Evolutionary conservation across 805 yeast genomes (phyloP), one percentile per base, ranked within the genome.

Genomic region (Saccharomycopsis vini): DNA sequence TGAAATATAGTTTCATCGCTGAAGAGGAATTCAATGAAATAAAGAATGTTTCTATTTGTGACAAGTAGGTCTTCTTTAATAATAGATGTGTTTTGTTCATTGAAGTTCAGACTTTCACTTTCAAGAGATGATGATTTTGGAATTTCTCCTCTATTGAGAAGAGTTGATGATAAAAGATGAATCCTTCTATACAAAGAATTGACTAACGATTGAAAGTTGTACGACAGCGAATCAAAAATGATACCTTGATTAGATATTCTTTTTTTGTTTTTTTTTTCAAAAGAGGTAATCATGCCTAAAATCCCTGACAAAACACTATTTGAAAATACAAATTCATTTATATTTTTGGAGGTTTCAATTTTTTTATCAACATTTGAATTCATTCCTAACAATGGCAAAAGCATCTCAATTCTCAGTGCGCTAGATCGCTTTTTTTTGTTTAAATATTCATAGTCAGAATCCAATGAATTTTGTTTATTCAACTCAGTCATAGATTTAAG

Each of bases 171-270:
- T 13, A 23, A 37, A 5, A 24, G 9, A 9, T 19, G 5, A 13
- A 45, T 12, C 28, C 45, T 35, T 7, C 30, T 13, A 22, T 40
- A 40, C n/a, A 47, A 29, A 6, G 50, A 38, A 37, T 43, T 47
- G 18, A 47, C 18, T 18, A 47, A 40, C 3, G 36, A 23, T 35
- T 48, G 51, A 30, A 45, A 48, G 19, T 48, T 45, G 26, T 21
- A 45, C 5, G 49, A 45, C 1, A 42, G 23, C 6, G 39, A 16
- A 31, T 45, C 49, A 43, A 48, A 48, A 7, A 48, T 36, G 24
- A n/a, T n/a, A n/a, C n/a, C n/a, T n/a, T n/a, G n/a, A n/a, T n/a
- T n/a, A n/a, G n/a, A n/a, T n/a, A n/a, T n/a, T n/a, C n/a, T n/a
- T n/a, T n/a, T n/a, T n/a, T n/a, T n/a, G n/a, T n/a, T n/a, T n/a